phyloP scores from a whole-genome alignment of 2,329 filamentous ascomycete species.

The Fusarium subtropicale region DNA sequence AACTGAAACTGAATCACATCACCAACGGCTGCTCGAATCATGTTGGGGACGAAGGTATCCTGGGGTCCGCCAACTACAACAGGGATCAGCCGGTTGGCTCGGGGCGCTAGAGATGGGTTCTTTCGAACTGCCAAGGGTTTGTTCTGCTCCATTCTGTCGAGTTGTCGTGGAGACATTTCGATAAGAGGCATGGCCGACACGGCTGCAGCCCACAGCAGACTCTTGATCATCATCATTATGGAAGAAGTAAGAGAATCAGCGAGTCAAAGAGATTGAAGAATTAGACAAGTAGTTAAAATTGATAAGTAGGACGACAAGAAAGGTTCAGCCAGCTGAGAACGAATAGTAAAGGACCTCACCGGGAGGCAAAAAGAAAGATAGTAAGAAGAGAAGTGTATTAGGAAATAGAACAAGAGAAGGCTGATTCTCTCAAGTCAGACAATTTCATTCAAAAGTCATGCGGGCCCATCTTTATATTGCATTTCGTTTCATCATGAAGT shows the following conservation, averaged over 20 bases:
- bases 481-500: background rate
- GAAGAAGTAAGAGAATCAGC: background rate
- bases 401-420: background rate
- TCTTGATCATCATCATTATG: constrained; percentile 10
- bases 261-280: background rate
- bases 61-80: constrained; percentile 55
- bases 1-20: constrained; percentile 59
- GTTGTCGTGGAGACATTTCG: constrained; percentile 21
- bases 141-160: background rate
- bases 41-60: constrained; percentile 54
- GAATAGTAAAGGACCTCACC: constrained; percentile 11
- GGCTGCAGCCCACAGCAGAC: constrained; percentile 1
- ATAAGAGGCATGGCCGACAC: constrained; percentile 24
- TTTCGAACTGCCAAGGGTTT: constrained; percentile 20
- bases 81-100: constrained; percentile 45
- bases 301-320: background rate
- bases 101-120: constrained; percentile 42
- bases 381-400: background rate
- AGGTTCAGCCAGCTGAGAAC: constrained; percentile 6
- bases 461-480: constrained; percentile 13
- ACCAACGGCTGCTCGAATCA: constrained; percentile 50
- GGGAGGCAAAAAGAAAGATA: constrained; percentile 15
- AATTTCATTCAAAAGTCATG: background rate
- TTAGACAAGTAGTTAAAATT: background rate
- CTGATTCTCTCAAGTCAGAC: constrained; percentile 1